Percentiles rank a stretch among this genome's conserved stretches.
Conservation (phyloP, 805 yeast species). For the Kazachstania psychrophila region DNA sequence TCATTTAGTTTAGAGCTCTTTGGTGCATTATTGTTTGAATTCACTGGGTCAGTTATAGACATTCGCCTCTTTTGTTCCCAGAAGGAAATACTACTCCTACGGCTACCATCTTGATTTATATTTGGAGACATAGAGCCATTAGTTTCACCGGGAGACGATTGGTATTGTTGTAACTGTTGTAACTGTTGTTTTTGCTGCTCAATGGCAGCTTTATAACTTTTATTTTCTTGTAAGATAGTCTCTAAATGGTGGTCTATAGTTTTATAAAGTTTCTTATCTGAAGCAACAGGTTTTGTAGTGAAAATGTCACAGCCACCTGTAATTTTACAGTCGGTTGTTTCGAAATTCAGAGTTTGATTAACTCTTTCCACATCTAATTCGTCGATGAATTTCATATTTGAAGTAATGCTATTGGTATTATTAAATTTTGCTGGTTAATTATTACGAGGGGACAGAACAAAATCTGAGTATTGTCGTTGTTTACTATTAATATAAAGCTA, state of each 20-base stretch:
- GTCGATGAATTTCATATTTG: constrained; percentile 62
- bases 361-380: constrained; percentile 87
- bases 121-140: constrained; percentile 8
- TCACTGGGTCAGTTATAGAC: constrained; percentile 24
- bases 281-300: constrained; percentile 86
- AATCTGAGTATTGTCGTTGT: too few species aligned
- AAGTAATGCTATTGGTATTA: background rate
- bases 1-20: constrained; percentile 28
- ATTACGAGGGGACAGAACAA: too few species aligned
- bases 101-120: constrained; percentile 4
- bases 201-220: constrained; percentile 28
- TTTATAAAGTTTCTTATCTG: constrained; percentile 82
- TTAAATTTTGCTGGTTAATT: too few species aligned
- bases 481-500: too few species aligned
- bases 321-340: constrained; percentile 64
- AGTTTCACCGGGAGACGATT: constrained; percentile 4
- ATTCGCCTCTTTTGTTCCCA: constrained; percentile 36
- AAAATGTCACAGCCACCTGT: constrained; percentile 88
- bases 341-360: constrained; percentile 75
- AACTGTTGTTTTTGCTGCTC: constrained; percentile 16
- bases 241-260: constrained; percentile 77
- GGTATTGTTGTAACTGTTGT: background rate
- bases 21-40: constrained; percentile 1
- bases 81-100: constrained; percentile 26
- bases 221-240: constrained; percentile 34